phyloP scores from a whole-genome alignment of 345 rosid species.

The Erucastrum elatum region DNA sequence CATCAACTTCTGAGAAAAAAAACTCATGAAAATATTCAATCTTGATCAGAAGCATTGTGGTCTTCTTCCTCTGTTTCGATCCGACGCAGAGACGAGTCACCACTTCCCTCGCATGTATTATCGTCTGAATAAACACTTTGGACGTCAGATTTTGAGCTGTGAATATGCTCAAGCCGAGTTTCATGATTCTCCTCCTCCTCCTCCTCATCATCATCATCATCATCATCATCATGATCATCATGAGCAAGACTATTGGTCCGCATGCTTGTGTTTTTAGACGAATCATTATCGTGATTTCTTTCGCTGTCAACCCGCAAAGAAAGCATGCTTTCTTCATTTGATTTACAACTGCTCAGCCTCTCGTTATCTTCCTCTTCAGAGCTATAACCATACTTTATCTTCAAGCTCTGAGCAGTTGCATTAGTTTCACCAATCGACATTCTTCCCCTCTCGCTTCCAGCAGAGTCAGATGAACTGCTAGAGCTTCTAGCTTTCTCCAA shows the following conservation, averaged over 20 bases:
- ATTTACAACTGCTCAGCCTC: slow-evolving; percentile 25
- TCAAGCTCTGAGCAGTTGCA: slow-evolving; percentile 36
- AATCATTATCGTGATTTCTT: slow-evolving; percentile 24
- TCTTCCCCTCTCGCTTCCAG: slow-evolving; percentile 21
- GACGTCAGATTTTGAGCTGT: slow-evolving; percentile 30
- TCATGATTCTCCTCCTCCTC: slow-evolving; percentile 9
- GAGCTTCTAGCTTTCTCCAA: slow-evolving; percentile 22
- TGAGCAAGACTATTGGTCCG: slow-evolving; percentile 23
- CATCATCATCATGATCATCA: slow-evolving; percentile 8
- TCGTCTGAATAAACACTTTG: slow-evolving; percentile 34
- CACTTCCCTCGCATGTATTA: slow-evolving; percentile 18
- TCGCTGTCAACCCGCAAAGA: slow-evolving; percentile 14
- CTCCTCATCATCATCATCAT: background rate
- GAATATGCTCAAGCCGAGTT: slow-evolving; percentile 31
- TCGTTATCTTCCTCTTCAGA: slow-evolving; percentile 35
- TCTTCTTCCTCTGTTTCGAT: slow-evolving; percentile 22
- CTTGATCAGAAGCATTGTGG: slow-evolving; percentile 23
- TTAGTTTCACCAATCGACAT: slow-evolving; percentile 22
- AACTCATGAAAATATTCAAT: slow-evolving; percentile 20
- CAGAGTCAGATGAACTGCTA: slow-evolving; percentile 32
- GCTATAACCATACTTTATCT: slow-evolving; percentile 35
- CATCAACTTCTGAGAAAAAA: slow-evolving; percentile 13
- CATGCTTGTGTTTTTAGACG: slow-evolving; percentile 13
- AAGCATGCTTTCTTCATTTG: slow-evolving; percentile 20
- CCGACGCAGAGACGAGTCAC: slow-evolving; percentile 14